Evolutionary conservation across 2,329 filamentous ascomycete genomes (phyloP).

Genomic region (Cladosporium phlei): DNA sequence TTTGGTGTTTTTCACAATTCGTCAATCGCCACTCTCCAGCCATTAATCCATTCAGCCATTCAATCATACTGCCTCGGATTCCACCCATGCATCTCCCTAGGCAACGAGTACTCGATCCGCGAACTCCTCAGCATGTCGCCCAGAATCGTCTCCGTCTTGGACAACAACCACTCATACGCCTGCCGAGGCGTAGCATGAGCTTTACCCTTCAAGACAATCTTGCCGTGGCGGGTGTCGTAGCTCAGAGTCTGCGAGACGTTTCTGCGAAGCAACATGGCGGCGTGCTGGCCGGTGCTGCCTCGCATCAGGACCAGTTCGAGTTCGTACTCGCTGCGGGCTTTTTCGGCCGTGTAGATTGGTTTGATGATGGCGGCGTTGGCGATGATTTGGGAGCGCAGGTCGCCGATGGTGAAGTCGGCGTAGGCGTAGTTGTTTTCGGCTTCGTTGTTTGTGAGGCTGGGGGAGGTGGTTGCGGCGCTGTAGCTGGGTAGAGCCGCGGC

Average conservation of each 20-base stretch:
- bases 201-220: slow-evolving; percentile 1
- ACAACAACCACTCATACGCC: slow-evolving; percentile 3
- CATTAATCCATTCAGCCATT: neutral
- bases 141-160: slow-evolving; percentile 1
- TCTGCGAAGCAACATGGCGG: slow-evolving; percentile 1
- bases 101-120: neutral
- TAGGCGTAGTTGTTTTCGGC: neutral
- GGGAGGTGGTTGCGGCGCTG: slow-evolving; percentile 1
- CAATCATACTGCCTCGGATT: slow-evolving; percentile 1
- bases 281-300: slow-evolving; percentile 3
- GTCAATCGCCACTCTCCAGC: too few species aligned
- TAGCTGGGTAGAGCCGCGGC: slow-evolving; percentile 8
- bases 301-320: neutral
- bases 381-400: slow-evolving; percentile 5
- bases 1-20: too few species aligned
- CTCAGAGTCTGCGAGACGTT: neutral
- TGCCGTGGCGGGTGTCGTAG: slow-evolving; percentile 1
- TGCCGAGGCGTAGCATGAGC: slow-evolving; percentile 3
- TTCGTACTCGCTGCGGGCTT: neutral
- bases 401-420: slow-evolving; percentile 7
- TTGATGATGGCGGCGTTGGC: slow-evolving; percentile 11
- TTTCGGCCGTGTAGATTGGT: slow-evolving; percentile 2
- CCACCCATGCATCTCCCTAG: neutral
- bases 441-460: neutral
- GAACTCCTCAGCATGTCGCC: slow-evolving; percentile 2